phyloP scores from a whole-genome alignment of 768 basidiomycete genomes.

The Xanthoconium purpureum region DNA sequence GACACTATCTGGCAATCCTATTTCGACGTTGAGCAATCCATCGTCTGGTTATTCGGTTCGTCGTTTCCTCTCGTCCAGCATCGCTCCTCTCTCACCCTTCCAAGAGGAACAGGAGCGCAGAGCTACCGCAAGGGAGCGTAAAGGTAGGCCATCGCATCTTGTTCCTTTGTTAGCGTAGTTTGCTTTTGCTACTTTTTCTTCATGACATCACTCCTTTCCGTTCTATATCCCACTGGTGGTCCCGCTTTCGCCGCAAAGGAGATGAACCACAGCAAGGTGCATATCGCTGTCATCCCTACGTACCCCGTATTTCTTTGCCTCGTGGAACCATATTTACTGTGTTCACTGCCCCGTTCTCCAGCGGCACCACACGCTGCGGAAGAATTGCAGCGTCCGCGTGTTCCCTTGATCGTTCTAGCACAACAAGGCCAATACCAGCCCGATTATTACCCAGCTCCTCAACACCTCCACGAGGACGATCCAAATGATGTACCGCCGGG shows the following conservation, averaged over 20 bases:
- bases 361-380: constrained; percentile 24
- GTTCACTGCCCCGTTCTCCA: constrained; percentile 16
- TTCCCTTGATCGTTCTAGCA: constrained; percentile 59
- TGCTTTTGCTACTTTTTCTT: constrained; percentile 33
- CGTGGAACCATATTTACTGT: constrained; percentile 19
- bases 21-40: constrained; percentile 77
- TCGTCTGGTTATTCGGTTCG: constrained; percentile 74
- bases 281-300: constrained; percentile 33
- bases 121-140: constrained; percentile 64
- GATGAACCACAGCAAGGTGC: constrained; percentile 57
- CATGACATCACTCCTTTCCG: constrained; percentile 28
- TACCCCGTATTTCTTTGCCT: constrained; percentile 24
- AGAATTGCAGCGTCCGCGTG: constrained; percentile 41
- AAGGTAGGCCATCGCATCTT: constrained; percentile 65
- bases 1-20: constrained; percentile 84
- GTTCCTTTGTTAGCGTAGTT: constrained; percentile 32
- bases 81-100: not conserved
- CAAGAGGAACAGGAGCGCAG: constrained; percentile 69
- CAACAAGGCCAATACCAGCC: constrained; percentile 47
- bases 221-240: constrained; percentile 35
- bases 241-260: constrained; percentile 34
- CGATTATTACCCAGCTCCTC: constrained; percentile 26
- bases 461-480: constrained; percentile 23
- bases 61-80: constrained; percentile 4
- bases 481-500: constrained; percentile 33